Base-by-base conservation (phyloP, 306 rosid genomes). In the Abrus precatorius region DNA sequence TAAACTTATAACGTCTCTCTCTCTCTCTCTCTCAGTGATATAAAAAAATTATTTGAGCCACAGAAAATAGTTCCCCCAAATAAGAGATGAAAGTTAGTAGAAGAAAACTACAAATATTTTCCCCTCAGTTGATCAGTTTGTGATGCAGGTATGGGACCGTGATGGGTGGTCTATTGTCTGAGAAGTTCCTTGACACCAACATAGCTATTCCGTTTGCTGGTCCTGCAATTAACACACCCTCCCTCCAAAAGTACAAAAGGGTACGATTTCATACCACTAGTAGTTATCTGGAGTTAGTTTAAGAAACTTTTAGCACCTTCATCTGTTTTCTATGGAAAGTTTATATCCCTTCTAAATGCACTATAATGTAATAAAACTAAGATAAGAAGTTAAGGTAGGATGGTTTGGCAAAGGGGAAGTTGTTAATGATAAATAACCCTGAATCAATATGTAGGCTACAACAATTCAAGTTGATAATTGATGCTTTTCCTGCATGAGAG, bases 161-260 rank as follows among this genome's bases (percentile, higher is more conserved):
- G 64, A 85, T 95, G 98, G 98, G 99, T 71, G 99, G 98, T 83
- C 89, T 95, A 6, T 82, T 95, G 85, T 93, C 97, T 48, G 99
- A 91, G 82, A 95, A 95, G 87, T 95, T 91, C 85, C 90, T 95
- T 28, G 95, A 93, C 86, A 84, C 97, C 87, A 95, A 95, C 92
- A 62, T 95, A 71, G 11, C 76, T 63, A 91, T 95, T 84, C 96
- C 98, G 61, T 93, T 95, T 82, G 93, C 93, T 32, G 96, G 95
- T 30, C 99, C 99, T 83, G 79, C 97, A 1, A 45, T 95, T 76
- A 93, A 95, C 81, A 93, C 98, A 33, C 99, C 99, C 33, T 93
- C 99, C 69, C 98, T 95, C 87, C 92, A 93, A 78, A 95, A 93
- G 86, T 93, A 95, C 84, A 93, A 88, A 79, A 90, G 94, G 94